Percentiles rank a stretch among this genome's conserved stretches.
Evolutionary conservation across 2,329 filamentous ascomycete species (phyloP).

Genomic region (Zalaria obscura): DNA sequence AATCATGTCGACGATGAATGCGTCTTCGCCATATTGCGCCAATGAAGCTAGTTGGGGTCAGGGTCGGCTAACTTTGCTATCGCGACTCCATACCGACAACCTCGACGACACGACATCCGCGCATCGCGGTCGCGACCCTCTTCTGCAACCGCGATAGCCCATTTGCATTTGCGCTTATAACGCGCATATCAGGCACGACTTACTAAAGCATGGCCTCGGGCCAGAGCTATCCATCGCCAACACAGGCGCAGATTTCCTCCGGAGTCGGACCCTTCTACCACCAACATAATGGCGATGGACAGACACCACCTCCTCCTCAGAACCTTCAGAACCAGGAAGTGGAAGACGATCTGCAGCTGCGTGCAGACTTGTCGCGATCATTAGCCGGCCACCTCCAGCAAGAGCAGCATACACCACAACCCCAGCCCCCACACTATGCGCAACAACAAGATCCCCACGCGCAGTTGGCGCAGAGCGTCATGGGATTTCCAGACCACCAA

Average conservation of each 20-base stretch:
- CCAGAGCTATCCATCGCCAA: constrained; percentile 7
- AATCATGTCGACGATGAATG: too few relatives aligned
- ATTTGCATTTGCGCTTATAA: too few relatives aligned
- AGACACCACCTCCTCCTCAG: not conserved
- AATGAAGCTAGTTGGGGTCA: too few relatives aligned
- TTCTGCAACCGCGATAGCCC: too few relatives aligned
- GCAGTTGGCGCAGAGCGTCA: not conserved
- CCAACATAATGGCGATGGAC: constrained; percentile 2
- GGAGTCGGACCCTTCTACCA: constrained; percentile 6
- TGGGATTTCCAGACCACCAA: constrained; percentile 1
- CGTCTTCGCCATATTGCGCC: too few relatives aligned
- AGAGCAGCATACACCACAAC: not conserved
- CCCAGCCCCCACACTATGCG: not conserved
- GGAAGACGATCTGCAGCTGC: constrained; percentile 6
- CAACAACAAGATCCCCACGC: not conserved
- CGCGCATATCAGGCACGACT: not conserved
- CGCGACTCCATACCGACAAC: too few relatives aligned
- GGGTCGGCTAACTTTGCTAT: too few relatives aligned
- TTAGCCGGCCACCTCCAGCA: constrained; percentile 1
- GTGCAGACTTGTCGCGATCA: constrained; percentile 5
- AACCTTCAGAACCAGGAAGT: not conserved
- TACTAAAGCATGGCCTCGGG: constrained; percentile 2
- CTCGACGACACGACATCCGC: too few relatives aligned
- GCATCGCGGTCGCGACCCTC: too few relatives aligned
- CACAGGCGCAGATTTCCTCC: constrained; percentile 1